These are phyloP conservation scores for Panicum hallii DNA, from an alignment of 202 grass and related monocot genomes.

Conservation along the genomic window DNA sequence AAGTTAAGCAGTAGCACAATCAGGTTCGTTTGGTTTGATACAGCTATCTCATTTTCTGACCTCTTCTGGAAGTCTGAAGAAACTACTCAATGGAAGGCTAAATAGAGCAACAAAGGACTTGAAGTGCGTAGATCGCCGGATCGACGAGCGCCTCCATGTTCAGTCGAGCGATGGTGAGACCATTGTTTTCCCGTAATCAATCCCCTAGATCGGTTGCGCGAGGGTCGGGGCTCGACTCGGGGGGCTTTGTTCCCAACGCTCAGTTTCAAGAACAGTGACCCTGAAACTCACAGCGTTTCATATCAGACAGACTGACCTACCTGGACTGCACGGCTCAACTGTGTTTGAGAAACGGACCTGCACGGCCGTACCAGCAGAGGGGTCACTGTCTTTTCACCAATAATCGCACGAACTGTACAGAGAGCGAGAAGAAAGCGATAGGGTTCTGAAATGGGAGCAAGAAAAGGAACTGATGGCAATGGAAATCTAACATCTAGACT, in stretches of 20 bases:
- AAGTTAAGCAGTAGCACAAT: background rate
- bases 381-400: background rate
- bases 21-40: background rate
- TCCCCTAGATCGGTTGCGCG: background rate
- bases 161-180: background rate
- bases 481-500: background rate
- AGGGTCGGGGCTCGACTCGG: background rate
- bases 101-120: background rate
- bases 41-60: background rate
- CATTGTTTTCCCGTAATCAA: background rate
- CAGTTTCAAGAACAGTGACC: background rate
- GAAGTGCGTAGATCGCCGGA: too few relatives aligned
- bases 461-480: slow-evolving; percentile 11
- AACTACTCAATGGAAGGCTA: background rate
- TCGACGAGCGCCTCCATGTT: background rate
- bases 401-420: background rate
- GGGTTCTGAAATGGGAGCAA: background rate
- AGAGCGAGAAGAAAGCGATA: background rate
- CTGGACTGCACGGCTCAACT: background rate
- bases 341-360: background rate
- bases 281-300: background rate
- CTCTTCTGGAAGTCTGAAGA: background rate
- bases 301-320: background rate
- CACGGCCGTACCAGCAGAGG: background rate
- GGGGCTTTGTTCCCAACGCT: background rate